These are phyloP conservation scores for Gloeostereum incarnatum DNA, from an alignment of 768 basidiomycete genomes.

Conservation along the genomic window DNA sequence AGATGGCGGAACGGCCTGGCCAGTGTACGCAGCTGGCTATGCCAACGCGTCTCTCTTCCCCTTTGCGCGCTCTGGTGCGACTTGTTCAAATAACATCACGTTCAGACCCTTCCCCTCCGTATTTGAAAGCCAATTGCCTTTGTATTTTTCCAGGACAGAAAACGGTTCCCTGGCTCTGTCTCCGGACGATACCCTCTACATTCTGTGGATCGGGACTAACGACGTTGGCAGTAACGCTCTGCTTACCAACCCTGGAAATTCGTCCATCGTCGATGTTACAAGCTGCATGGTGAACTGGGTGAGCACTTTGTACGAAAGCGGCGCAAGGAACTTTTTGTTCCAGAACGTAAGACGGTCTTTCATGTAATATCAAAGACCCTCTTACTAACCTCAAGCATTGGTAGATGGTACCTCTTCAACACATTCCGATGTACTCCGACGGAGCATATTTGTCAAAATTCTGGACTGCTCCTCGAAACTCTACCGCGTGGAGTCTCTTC, in stretches of 20 bases:
- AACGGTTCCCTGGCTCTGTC: conserved; percentile 30
- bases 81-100: conserved; percentile 57
- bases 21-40: conserved; percentile 48
- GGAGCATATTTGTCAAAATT: conserved; percentile 39
- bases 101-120: conserved; percentile 48
- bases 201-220: conserved; percentile 62
- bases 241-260: conserved; percentile 38
- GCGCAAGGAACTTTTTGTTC: conserved; percentile 61
- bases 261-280: conserved; percentile 50
- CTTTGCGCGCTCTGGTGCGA: conserved; percentile 54
- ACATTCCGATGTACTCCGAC: conserved; percentile 34
- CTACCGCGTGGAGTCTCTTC: conserved; percentile 33
- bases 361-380: background rate
- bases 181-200: conserved; percentile 44
- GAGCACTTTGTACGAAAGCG: conserved; percentile 41
- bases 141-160: conserved; percentile 32
- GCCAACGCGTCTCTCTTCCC: conserved; percentile 43
- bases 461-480: conserved; percentile 41
- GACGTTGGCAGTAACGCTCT: conserved; percentile 50
- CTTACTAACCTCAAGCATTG: background rate
- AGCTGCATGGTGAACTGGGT: conserved; percentile 54
- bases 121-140: conserved; percentile 48
- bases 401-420: conserved; percentile 51
- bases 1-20: conserved; percentile 47
- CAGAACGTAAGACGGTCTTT: conserved; percentile 42